These are phyloP conservation scores for Graphiopsis chlorocephala DNA, from an alignment of 2,329 filamentous ascomycete genomes.

Conservation along the genomic window DNA sequence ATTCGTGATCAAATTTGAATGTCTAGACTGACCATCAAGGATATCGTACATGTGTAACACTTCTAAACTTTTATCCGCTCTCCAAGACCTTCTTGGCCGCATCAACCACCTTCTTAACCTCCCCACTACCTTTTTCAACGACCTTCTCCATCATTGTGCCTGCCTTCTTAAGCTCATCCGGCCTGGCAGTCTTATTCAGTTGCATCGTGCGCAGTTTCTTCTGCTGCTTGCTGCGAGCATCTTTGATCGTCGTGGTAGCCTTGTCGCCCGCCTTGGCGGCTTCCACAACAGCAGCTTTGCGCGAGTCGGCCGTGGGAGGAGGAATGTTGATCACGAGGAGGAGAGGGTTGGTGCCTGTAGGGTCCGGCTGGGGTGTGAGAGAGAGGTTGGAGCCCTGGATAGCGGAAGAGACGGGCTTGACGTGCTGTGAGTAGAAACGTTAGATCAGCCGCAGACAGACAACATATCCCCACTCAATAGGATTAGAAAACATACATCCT, in stretches of 20 bases:
- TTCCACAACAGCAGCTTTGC: constrained; percentile 22
- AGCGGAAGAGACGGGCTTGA: constrained; percentile 54
- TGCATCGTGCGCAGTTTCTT: constrained; percentile 48
- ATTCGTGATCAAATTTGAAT: neutral
- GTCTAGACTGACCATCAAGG: neutral
- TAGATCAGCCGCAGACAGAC: neutral
- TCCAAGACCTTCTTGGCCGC: constrained; percentile 48
- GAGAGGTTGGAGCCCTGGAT: constrained; percentile 53
- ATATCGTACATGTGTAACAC: neutral
- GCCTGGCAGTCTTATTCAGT: constrained; percentile 41
- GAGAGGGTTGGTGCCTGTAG: constrained; percentile 48
- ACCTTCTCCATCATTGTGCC: constrained; percentile 50
- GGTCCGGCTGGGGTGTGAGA: constrained; percentile 49
- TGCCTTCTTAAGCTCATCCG: constrained; percentile 51
- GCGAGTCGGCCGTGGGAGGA: constrained; percentile 57
- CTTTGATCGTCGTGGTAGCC: constrained; percentile 41
- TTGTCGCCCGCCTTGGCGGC: constrained; percentile 43
- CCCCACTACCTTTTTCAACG: constrained; percentile 46
- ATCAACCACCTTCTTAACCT: constrained; percentile 50
- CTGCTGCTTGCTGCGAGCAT: constrained; percentile 47
- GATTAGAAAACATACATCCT: constrained; percentile 38
- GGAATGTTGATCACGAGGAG: constrained; percentile 56
- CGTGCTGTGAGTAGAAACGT: constrained; percentile 36
- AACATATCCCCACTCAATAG: neutral
- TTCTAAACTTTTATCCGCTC: constrained; percentile 22